Evolutionary conservation across 164 flowering plant species (phyloP).

Genomic region (Umbellularia californica): DNA sequence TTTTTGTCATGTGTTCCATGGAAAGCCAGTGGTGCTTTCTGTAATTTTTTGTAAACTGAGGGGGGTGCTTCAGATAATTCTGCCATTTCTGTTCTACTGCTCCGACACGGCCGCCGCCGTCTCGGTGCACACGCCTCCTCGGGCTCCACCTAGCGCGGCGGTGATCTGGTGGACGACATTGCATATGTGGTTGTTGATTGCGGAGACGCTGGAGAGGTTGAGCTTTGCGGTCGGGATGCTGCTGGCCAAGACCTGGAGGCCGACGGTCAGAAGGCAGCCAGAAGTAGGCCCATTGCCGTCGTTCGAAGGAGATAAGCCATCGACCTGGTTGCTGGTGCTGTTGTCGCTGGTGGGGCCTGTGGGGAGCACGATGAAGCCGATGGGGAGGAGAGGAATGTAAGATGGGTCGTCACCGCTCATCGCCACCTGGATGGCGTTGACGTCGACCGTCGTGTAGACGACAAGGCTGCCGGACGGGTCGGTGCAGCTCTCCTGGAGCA

Average conservation of each 20-base stretch:
- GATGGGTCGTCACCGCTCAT: slow-evolving; percentile 92
- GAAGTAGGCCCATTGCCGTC: slow-evolving; percentile 11
- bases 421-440: slow-evolving; percentile 65
- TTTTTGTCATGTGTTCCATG: background rate
- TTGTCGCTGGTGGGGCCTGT: slow-evolving; percentile 5
- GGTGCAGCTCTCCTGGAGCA: slow-evolving; percentile 94
- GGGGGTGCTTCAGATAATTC: slow-evolving; percentile 27
- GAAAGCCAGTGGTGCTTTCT: background rate
- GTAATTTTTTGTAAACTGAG: background rate
- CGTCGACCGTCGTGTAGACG: slow-evolving; percentile 74
- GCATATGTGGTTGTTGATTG: slow-evolving; percentile 70
- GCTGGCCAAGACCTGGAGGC: slow-evolving; percentile 76
- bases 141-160: slow-evolving; percentile 35
- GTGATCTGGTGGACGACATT: slow-evolving; percentile 64
- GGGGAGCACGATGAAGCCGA: slow-evolving; percentile 67
- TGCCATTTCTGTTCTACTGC: slow-evolving; percentile 3
- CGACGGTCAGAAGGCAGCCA: slow-evolving; percentile 78
- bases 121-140: background rate
- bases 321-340: slow-evolving; percentile 1
- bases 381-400: slow-evolving; percentile 79
- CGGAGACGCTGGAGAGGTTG: slow-evolving; percentile 60
- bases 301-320: slow-evolving; percentile 6
- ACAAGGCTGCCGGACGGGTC: slow-evolving; percentile 65
- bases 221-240: slow-evolving; percentile 66
- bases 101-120: slow-evolving; percentile 2